Percentiles rank a stretch among this genome's conserved stretches.
Conservation (phyloP, 371 early-diverging fungal genomes). For the Mortierella sp. region DNA sequence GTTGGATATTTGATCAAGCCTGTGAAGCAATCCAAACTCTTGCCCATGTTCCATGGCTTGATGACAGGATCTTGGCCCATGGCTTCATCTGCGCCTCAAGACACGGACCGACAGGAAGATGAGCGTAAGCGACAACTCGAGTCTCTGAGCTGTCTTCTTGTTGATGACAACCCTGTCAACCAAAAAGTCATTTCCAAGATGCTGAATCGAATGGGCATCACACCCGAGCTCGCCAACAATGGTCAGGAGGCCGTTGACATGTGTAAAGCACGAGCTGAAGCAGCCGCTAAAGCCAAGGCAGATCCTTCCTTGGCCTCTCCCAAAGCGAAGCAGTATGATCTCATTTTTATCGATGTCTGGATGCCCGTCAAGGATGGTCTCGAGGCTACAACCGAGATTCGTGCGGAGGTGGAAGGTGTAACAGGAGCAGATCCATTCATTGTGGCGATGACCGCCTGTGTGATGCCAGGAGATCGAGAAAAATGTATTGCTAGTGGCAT, state of each 20-base stretch:
- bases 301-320: not conserved
- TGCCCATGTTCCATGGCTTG: conserved; percentile 47
- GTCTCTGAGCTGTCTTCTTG: conserved; percentile 40
- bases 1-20: conserved; percentile 44
- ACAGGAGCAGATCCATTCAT: conserved; percentile 37
- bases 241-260: conserved; percentile 57
- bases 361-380: conserved; percentile 65
- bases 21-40: conserved; percentile 47
- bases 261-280: conserved; percentile 35
- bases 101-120: conserved; percentile 20
- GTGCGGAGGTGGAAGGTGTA: conserved; percentile 24
- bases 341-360: conserved; percentile 64
- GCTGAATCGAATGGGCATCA: conserved; percentile 51
- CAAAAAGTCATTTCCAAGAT: conserved; percentile 54
- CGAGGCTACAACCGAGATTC: conserved; percentile 53
- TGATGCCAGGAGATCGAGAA: conserved; percentile 54
- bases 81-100: conserved; percentile 15
- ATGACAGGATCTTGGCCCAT: conserved; percentile 49
- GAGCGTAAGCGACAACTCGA: conserved; percentile 42
- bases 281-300: conserved; percentile 12
- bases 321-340: conserved; percentile 32
- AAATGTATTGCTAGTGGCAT: conserved; percentile 55
- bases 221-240: conserved; percentile 53
- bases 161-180: conserved; percentile 62
- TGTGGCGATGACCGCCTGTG: conserved; percentile 56